Evolutionary conservation across 1,284 basidiomycete species (phyloP).

Genomic region (Fomitopsis pinicola): DNA sequence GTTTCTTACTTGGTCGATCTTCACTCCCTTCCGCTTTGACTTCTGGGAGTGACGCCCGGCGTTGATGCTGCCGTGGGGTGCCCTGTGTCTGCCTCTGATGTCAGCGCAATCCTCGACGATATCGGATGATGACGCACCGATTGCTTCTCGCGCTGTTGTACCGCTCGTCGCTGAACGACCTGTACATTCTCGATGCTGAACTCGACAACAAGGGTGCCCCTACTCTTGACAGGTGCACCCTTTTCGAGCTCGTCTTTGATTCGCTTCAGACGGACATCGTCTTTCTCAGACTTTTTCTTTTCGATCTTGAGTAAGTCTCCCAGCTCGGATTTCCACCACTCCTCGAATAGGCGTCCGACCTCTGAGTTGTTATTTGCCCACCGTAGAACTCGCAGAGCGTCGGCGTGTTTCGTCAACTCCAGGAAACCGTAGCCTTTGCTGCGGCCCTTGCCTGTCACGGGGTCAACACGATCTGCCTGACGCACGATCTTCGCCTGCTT

Average conservation of each 20-base stretch:
- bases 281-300: constrained; percentile 44
- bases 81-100: constrained; percentile 11
- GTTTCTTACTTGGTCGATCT: constrained; percentile 22
- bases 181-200: constrained; percentile 94
- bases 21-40: constrained; percentile 18
- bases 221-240: constrained; percentile 37
- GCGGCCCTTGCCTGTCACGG: constrained; percentile 80
- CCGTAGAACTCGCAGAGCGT: constrained; percentile 87
- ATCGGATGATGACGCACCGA: constrained; percentile 9
- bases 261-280: constrained; percentile 51
- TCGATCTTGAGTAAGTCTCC: constrained; percentile 63
- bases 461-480: constrained; percentile 82
- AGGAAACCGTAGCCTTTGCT: constrained; percentile 96
- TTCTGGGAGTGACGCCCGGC: constrained; percentile 12
- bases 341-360: constrained; percentile 60
- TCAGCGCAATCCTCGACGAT: background rate
- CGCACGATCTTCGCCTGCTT: constrained; percentile 92
- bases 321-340: constrained; percentile 85
- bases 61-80: constrained; percentile 15
- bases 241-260: constrained; percentile 60
- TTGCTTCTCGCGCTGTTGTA: constrained; percentile 36
- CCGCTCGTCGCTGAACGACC: constrained; percentile 69
- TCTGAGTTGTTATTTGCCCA: constrained; percentile 91
- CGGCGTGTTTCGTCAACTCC: constrained; percentile 84
- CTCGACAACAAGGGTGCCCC: constrained; percentile 78